A percentile compares a stretch with the other conserved stretches of the same genome.
Conservation (phyloP, 2,329 filamentous ascomycete species). For the Pyrenochaeta sp. region DNA sequence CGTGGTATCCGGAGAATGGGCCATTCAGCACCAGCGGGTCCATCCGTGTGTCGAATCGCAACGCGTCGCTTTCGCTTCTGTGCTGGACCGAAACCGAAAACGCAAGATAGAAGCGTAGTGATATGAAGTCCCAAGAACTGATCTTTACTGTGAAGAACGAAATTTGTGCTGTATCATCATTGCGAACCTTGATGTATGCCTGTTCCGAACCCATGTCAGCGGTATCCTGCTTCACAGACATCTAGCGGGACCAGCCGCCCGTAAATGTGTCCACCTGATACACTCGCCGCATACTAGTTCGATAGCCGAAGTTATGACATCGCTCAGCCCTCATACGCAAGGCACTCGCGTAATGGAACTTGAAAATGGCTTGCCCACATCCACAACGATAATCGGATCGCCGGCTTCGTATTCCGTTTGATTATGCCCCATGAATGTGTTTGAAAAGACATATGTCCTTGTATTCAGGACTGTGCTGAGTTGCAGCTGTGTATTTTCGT, state of each 20-base stretch:
- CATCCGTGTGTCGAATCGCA: background rate
- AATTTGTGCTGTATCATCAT: background rate
- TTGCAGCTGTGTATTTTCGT: background rate
- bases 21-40: conserved; percentile 12
- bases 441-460: background rate
- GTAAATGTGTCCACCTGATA: conserved; percentile 8
- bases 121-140: background rate
- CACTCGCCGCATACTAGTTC: conserved; percentile 1
- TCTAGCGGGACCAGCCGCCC: conserved; percentile 29
- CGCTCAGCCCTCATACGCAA: background rate
- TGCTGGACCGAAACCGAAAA: background rate
- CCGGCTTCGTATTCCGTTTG: background rate
- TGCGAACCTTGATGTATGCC: background rate
- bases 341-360: background rate
- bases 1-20: conserved; percentile 15
- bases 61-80: background rate
- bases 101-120: background rate
- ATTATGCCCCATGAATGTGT: background rate
- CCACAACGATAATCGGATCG: background rate
- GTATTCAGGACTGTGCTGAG: background rate
- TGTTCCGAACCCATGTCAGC: conserved; percentile 43
- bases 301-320: conserved; percentile 1
- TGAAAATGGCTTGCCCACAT: background rate
- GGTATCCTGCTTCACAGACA: conserved; percentile 33
- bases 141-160: background rate